phyloP scores from a whole-genome alignment of 805 yeast species.

The Sporopachydermia lactativora region DNA sequence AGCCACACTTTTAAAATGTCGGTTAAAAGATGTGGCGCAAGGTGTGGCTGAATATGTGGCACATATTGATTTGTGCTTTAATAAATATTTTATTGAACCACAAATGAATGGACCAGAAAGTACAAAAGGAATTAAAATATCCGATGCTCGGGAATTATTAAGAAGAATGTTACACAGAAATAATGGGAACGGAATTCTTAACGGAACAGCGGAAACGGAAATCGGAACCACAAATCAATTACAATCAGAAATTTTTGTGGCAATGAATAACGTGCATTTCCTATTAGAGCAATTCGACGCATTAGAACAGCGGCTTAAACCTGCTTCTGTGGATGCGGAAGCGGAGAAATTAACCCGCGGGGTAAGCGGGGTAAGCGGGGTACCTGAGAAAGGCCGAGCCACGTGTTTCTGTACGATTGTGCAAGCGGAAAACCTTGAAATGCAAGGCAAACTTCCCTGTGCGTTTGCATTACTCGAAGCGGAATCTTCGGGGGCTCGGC shows the following conservation, averaged over 20 bases:
- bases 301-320: not conserved
- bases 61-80: no score
- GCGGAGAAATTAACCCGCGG: not conserved
- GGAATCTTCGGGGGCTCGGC: not conserved
- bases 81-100: not conserved
- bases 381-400: no score
- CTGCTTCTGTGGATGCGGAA: not conserved
- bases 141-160: not conserved
- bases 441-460: not conserved
- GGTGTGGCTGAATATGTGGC: not conserved
- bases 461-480: not conserved
- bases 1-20: not conserved
- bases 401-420: not conserved
- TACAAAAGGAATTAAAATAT: not conserved
- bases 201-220: constrained; percentile 1
- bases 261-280: not conserved
- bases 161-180: not conserved
- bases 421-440: not conserved
- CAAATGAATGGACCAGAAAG: not conserved
- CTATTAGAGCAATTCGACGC: not conserved
- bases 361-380: no score
- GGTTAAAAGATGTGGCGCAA: not conserved
- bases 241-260: not conserved
- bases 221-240: not conserved
- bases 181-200: no score